Conservation (phyloP, 805 yeast genomes). For the Ogataea dorogensis region DNA sequence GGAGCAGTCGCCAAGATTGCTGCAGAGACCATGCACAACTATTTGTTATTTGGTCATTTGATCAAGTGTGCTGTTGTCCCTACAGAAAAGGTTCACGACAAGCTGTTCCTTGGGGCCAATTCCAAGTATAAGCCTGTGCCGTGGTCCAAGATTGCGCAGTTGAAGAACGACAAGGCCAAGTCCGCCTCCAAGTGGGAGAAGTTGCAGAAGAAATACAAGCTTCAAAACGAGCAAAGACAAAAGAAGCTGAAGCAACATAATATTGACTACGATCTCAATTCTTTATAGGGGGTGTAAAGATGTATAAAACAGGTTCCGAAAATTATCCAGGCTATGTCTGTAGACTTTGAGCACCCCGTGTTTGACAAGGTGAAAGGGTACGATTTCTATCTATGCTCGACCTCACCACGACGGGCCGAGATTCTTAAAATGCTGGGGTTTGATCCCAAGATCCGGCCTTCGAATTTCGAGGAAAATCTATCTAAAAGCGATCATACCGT, state of each 20-base stretch:
- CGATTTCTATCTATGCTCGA: constrained; percentile 68
- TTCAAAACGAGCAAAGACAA: constrained; percentile 43
- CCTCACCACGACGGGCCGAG: constrained; percentile 77
- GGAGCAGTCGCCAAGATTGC: constrained; percentile 82
- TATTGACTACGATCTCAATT: constrained; percentile 45
- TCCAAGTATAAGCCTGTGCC: constrained; percentile 57
- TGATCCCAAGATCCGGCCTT: constrained; percentile 47
- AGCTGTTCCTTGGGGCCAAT: constrained; percentile 58
- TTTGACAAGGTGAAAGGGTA: constrained; percentile 25
- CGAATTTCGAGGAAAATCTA: constrained; percentile 77
- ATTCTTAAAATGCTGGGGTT: constrained; percentile 64
- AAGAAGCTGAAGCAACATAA: constrained; percentile 54
- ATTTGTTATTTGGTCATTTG: constrained; percentile 82
- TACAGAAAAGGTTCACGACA: constrained; percentile 51
- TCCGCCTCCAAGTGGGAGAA: constrained; percentile 55
- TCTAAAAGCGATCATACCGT: constrained; percentile 50
- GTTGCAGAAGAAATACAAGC: constrained; percentile 46
- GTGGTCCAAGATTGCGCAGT: constrained; percentile 52
- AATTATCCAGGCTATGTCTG: constrained; percentile 6
- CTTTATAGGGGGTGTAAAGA: constrained; percentile 19
- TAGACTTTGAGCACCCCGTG: constrained; percentile 33
- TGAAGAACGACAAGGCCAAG: constrained; percentile 56
- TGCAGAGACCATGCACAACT: constrained; percentile 94
- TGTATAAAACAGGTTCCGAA: constrained; percentile 1
- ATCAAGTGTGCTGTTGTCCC: constrained; percentile 61